Percentiles rank a stretch among this genome's conserved stretches.
These are phyloP conservation scores for Trichoderma sp. DNA, from an alignment of 2,329 filamentous ascomycete genomes.

Conservation along the genomic window DNA sequence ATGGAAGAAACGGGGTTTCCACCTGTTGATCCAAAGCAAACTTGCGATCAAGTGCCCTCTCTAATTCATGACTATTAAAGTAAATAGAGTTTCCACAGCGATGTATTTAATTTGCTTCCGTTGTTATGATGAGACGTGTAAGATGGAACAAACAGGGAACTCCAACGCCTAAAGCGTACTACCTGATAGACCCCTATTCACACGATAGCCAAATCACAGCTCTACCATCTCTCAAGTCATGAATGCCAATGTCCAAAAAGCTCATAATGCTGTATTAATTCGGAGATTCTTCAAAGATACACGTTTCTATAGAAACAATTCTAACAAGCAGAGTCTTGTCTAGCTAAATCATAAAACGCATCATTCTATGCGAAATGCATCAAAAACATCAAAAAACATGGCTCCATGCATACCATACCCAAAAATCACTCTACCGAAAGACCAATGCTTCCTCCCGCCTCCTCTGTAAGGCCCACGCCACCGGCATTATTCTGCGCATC, in stretches of 20 bases:
- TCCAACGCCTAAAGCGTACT: neutral
- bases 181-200: neutral
- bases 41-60: too few relatives aligned
- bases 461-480: slow-evolving; percentile 37
- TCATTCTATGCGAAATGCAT: neutral
- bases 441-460: neutral
- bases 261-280: neutral
- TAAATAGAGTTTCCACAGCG: too few relatives aligned
- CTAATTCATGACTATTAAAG: too few relatives aligned
- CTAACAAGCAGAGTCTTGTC: neutral
- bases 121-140: neutral
- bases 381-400: neutral
- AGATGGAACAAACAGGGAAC: neutral
- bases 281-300: neutral
- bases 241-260: neutral
- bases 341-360: neutral
- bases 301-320: neutral
- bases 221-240: neutral
- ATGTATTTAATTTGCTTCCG: too few relatives aligned
- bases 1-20: neutral
- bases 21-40: neutral
- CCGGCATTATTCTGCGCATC: slow-evolving; percentile 56
- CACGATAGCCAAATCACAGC: neutral
- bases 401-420: neutral
- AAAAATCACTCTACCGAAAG: slow-evolving; percentile 22